Evolutionary conservation across 305 asterid species (phyloP).

Genomic region (Rubia occidens): DNA sequence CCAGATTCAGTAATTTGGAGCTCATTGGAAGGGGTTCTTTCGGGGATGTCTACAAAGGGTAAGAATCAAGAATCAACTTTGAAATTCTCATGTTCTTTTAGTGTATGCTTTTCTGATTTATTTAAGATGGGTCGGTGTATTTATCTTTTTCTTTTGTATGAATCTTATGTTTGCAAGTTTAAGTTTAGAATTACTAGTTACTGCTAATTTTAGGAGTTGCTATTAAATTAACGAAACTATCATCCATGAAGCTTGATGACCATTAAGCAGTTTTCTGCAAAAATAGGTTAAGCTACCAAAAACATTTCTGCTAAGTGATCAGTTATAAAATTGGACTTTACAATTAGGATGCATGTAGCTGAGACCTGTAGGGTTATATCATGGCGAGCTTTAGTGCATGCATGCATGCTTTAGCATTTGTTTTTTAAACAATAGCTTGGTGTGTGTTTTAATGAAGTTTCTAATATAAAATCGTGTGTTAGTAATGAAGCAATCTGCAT

Average conservation of each 20-base stretch:
- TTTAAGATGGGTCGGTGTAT: neutral
- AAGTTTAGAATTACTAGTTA: neutral
- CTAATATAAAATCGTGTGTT: neutral
- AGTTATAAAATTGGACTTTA: neutral
- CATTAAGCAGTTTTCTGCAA: neutral
- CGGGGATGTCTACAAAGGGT: constrained; percentile 95
- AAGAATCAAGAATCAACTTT: constrained; percentile 22
- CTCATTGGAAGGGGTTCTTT: constrained; percentile 93
- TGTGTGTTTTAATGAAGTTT: neutral
- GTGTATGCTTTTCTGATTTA: neutral
- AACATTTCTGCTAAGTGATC: neutral
- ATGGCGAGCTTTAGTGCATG: neutral
- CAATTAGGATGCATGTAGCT: neutral
- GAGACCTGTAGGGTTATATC: neutral
- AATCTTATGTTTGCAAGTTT: neutral
- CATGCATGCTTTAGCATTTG: neutral
- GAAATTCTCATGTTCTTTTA: constrained; percentile 8
- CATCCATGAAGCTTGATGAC: neutral
- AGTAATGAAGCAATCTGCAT: neutral
- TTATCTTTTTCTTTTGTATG: constrained; percentile 2
- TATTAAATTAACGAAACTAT: neutral
- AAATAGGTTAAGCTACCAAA: neutral
- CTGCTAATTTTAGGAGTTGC: neutral
- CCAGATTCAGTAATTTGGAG: constrained; percentile 77
- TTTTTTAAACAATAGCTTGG: neutral